Conservation (phyloP, 2,329 filamentous ascomycete genomes). For the Botrytis paeoniae region DNA sequence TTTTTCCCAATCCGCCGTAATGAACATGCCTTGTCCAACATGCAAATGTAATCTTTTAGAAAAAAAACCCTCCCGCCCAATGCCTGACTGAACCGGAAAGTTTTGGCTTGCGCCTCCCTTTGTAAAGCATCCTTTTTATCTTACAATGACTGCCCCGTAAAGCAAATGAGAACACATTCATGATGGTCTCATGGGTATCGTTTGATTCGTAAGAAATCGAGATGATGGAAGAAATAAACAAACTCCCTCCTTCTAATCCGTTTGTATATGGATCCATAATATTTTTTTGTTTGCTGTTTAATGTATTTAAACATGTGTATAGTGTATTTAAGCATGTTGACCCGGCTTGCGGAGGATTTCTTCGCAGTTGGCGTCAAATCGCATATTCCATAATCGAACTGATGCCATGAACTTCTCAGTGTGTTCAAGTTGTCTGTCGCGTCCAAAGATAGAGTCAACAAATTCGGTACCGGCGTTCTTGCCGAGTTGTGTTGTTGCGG, state of each 20-base stretch:
- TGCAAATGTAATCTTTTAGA: conserved; percentile 18
- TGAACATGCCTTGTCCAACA: conserved; percentile 10
- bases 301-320: conserved; percentile 24
- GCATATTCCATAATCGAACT: conserved; percentile 69
- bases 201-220: conserved; percentile 20
- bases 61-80: conserved; percentile 14
- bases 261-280: conserved; percentile 16
- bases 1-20: conserved; percentile 15
- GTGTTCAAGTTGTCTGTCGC: conserved; percentile 81
- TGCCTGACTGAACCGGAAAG: conserved; percentile 22
- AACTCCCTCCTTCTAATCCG: conserved; percentile 21
- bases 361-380: conserved; percentile 95
- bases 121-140: conserved; percentile 22
- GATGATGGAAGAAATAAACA: conserved; percentile 22
- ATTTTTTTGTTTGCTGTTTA: conserved; percentile 5
- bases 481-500: conserved; percentile 66
- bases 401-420: conserved; percentile 88
- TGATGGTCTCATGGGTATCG: conserved; percentile 21
- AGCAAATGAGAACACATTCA: conserved; percentile 19
- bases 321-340: conserved; percentile 27
- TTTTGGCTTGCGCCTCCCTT: conserved; percentile 19
- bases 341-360: conserved; percentile 68
- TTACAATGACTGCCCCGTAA: conserved; percentile 20
- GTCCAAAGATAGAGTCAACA: conserved; percentile 91
- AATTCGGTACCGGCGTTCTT: conserved; percentile 93